Base-by-base conservation (phyloP, 345 rosid species). In the Camelina sativa region DNA sequence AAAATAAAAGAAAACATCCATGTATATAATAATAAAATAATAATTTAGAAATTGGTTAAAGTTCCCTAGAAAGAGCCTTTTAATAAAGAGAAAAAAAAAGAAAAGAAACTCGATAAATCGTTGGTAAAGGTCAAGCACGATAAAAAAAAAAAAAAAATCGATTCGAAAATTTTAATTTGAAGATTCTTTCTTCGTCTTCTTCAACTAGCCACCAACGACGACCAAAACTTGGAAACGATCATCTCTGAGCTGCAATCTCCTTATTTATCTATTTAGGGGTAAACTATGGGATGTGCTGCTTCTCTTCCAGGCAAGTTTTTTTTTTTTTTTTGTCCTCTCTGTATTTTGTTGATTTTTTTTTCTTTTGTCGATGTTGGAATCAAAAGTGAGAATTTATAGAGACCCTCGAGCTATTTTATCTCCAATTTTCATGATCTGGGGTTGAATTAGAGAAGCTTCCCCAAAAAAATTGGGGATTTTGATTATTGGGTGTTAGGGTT, bases 231-330 rank as follows among this genome's bases (percentile, higher is more conserved):
- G 32, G 62, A 71, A 50, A 50, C 62, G 51, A 72, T 72, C 37
- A 28, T 34, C 76, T 71, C 62, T 28, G 50, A 63, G 46, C 76
- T 66, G 20, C 4, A 12, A 13, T 70, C 72, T 70, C 71, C 13
- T 35, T 43, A 53, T 54, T 53, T 20, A 8, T 51, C 28, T 54
- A 19, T 32, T 11, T 4, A 22, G 20, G 13, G 16, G 12, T 76
- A 7, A 53, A 44, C 65, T 71, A 93, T 91, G 98, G 98, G 98
- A 74, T 93, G 98, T 80, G 74, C 94, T 67, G 85, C 92, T 79
- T 93, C 98, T 76, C 86, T 89, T 76, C 98, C 94, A 69, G 94
- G 97, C 89, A 76, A 73, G 61, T 75, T 40, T 41, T 34, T 6
- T 7, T 32, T 32, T 6, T 41, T 15, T 9, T 1, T 19, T 66